phyloP scores from a whole-genome alignment of 2,329 filamentous ascomycete genomes.

The Paracamarosporium sp. region DNA sequence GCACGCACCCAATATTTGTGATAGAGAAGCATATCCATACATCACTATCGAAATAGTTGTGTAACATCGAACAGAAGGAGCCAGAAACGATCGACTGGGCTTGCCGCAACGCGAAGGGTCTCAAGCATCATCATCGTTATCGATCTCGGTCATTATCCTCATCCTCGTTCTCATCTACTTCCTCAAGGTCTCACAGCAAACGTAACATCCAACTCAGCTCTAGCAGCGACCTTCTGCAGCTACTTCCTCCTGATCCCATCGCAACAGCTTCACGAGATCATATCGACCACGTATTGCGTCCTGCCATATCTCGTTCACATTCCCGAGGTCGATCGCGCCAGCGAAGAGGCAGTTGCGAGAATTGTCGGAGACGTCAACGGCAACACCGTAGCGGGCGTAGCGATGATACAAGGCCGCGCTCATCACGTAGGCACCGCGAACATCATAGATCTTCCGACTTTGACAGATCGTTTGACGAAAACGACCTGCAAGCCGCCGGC shows the following conservation, averaged over 20 bases:
- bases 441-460: slow-evolving; percentile 15
- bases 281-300: slow-evolving; percentile 38
- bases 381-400: slow-evolving; percentile 15
- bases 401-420: slow-evolving; percentile 12
- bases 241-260: slow-evolving; percentile 29
- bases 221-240: slow-evolving; percentile 20
- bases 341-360: slow-evolving; percentile 11
- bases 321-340: slow-evolving; percentile 31
- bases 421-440: slow-evolving; percentile 11
- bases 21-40: background rate
- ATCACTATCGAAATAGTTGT: slow-evolving; percentile 5
- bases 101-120: slow-evolving; percentile 18
- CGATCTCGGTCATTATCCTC: background rate
- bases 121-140: background rate
- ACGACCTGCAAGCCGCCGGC: slow-evolving; percentile 13
- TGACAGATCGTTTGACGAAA: slow-evolving; percentile 28
- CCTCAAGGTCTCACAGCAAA: slow-evolving; percentile 7
- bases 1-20: background rate
- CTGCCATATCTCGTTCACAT: slow-evolving; percentile 24
- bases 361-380: slow-evolving; percentile 17
- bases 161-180: slow-evolving; percentile 18
- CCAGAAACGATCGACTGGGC: slow-evolving; percentile 38
- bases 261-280: slow-evolving; percentile 33
- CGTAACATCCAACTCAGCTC: slow-evolving; percentile 22
- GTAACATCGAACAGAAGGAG: slow-evolving; percentile 16